Evolutionary conservation across 2,329 filamentous ascomycete species (phyloP).

Genomic region (Fusarium burgessii): DNA sequence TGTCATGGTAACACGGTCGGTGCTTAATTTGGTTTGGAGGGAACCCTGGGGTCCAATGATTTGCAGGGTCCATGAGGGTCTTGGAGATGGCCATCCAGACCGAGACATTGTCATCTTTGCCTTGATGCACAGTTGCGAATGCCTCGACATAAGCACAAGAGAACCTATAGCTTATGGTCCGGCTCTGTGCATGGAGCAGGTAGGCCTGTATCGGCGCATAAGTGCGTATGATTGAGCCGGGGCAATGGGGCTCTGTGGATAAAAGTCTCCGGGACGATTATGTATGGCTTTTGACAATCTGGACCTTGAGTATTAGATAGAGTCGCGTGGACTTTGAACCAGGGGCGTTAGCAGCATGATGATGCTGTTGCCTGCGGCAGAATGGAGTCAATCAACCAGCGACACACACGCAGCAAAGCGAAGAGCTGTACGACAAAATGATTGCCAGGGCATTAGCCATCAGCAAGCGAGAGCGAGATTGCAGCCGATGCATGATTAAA

Average conservation of each 20-base stretch:
- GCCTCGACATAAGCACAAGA: conserved; percentile 17
- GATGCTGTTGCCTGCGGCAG: conserved; percentile 42
- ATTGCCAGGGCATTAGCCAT: background rate
- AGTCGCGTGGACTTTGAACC: conserved; percentile 45
- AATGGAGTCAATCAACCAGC: conserved; percentile 32
- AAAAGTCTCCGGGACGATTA: conserved; percentile 30
- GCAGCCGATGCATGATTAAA: conserved; percentile 2
- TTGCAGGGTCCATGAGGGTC: conserved; percentile 41
- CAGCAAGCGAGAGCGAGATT: conserved; percentile 8
- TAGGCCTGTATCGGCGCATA: conserved; percentile 12
- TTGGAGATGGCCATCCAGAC: conserved; percentile 16
- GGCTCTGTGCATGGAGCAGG: conserved; percentile 7
- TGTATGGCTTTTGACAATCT: conserved; percentile 40
- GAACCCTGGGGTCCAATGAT: conserved; percentile 35
- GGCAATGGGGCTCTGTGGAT: conserved; percentile 34
- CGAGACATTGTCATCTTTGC: conserved; percentile 20
- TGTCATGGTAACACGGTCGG: conserved; percentile 37
- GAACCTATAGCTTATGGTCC: conserved; percentile 13
- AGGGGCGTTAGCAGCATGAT: conserved; percentile 39
- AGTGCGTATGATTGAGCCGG: conserved; percentile 13
- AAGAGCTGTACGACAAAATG: background rate
- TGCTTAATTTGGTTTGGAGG: conserved; percentile 40
- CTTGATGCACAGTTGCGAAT: conserved; percentile 11
- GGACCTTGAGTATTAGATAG: conserved; percentile 26
- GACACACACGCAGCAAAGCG: conserved; percentile 7